phyloP scores from a whole-genome alignment of 2,329 filamentous ascomycete species.

The Aquanectria penicillioides region DNA sequence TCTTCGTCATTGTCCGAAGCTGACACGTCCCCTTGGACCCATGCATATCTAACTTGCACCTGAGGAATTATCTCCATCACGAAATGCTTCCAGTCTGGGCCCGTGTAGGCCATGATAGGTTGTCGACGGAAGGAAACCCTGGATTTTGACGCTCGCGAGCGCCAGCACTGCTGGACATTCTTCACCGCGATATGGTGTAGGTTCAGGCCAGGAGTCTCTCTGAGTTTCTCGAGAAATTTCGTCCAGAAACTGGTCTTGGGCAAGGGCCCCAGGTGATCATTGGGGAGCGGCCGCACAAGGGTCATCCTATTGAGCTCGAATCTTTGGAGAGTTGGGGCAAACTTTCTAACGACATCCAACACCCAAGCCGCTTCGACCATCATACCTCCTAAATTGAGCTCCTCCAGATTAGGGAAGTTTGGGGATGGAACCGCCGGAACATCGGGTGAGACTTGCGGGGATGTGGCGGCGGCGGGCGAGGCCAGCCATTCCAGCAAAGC shows the following conservation, averaged over 20 bases:
- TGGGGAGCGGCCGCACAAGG: slow-evolving; percentile 31
- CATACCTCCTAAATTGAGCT: slow-evolving; percentile 57
- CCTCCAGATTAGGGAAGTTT: slow-evolving; percentile 47
- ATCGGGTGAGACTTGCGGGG: not conserved
- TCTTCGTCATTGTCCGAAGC: slow-evolving; percentile 28
- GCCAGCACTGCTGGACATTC: slow-evolving; percentile 41
- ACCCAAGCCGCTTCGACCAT: slow-evolving; percentile 43
- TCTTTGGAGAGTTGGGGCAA: slow-evolving; percentile 53
- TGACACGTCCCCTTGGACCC: slow-evolving; percentile 8
- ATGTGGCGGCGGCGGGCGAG: slow-evolving; percentile 5
- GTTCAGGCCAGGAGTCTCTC: slow-evolving; percentile 43
- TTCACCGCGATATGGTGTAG: slow-evolving; percentile 48
- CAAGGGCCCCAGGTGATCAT: not conserved
- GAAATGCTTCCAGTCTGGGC: slow-evolving; percentile 49
- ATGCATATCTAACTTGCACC: slow-evolving; percentile 24
- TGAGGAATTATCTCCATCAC: slow-evolving; percentile 42
- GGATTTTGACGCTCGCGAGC: slow-evolving; percentile 13
- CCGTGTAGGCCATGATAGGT: slow-evolving; percentile 41
- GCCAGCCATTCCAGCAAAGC: slow-evolving; percentile 54
- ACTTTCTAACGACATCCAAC: slow-evolving; percentile 51
- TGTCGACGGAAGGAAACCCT: slow-evolving; percentile 25
- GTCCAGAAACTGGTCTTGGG: slow-evolving; percentile 51
- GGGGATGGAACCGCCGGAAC: slow-evolving; percentile 35
- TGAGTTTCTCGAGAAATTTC: slow-evolving; percentile 49
- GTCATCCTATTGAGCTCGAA: slow-evolving; percentile 59